Evolutionary conservation across 495 filamentous ascomycete species (phyloP), one percentile per base, ranked within the genome.

Genomic region (Neurospora terricola): DNA sequence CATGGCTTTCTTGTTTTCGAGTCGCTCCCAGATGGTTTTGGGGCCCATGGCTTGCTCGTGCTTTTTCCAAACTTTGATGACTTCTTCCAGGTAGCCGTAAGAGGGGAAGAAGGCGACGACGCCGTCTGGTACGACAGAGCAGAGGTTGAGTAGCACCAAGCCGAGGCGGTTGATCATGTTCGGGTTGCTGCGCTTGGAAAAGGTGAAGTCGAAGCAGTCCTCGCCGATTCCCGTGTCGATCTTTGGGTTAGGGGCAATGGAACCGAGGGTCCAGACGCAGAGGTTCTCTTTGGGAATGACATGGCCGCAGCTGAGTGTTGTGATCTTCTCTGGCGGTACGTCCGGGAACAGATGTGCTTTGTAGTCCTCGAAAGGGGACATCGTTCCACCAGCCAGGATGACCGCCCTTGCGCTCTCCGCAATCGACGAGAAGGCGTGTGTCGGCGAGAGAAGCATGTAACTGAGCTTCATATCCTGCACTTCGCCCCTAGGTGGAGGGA

Each of bases 91-190:
- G 80, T 97, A 98, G 34, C 91, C 88, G 82, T 98, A 98, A 79
- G 93, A 96, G 23, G 96, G 94, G 76, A 99, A 98, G 80, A 99
- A 99, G 9, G 95, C 90, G n/a, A 98, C 94, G 14, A 98, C 87
- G 14, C 96, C 96, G 75, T 97, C 94, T 0, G 94, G 94, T 12
- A 98, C 92, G 21, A 88, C 82, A 39, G 86, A 84, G 76, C 90
- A 92, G 9, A 95, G 83, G 59, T 91, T 90, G 27, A 93, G 82
- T 16, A 97, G 84, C 0, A 90, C 89, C 66, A 88, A 80, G 5
- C 94, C 95, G 4, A 98, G 86, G 72, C 94, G 90, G 72, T 86
- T 83, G 74, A 97, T 90, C 91, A 93, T 84, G 23, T 74, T 71
- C 23, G 75, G 76, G 76, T 81, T 83, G 85, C 87, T 85, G 16